Base-by-base conservation (phyloP, 2,329 filamentous ascomycete genomes). In the Paraphaeosphaeria minitans region DNA sequence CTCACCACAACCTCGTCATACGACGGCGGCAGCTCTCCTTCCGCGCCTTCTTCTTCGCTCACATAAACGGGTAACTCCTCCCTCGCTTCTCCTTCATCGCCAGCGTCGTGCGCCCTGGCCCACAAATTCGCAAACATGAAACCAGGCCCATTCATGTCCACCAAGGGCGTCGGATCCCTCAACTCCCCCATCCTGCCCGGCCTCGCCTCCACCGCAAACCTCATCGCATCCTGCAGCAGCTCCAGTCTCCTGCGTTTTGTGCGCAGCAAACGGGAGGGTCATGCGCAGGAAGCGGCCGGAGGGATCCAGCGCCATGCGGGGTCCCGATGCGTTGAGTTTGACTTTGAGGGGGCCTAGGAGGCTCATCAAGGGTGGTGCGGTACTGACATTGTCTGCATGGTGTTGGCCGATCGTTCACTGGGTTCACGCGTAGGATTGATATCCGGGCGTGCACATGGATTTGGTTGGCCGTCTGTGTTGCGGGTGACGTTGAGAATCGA, bases 1-100 rank as follows among this genome's bases (percentile, higher is more conserved):
- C 14, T 50, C n/a, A 50, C 49, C 5, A 52, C 37, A 10, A 53
- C 24, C 50, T 53, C 37, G 31, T 53, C 37, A 43, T 53, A 53
- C 22, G 37, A 13, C 16, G 50, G 50, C 22, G 50, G 50, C 50
- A 47, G 9, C 4, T 31, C 37, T 16, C 24, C 50, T 27, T 27
- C 21, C 4, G 3, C 7, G 33, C 19, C 19, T 33, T 37, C 37
- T 37, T 31, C 50, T n/a, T 43, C 37, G 10, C 39, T 31, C 37
- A 31, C 50, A 53, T 53, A 53, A 16, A 12, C 9, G 24, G 50
- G 50, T n/a, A 53, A 21, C 16, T 33, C 37, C 37, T 53, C 48
- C 33, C 16, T 22, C 21, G 16, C 24, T 5, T 43, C 37, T 10
- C 7, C 35, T 16, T 24, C 37, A 19, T 35, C 14, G 2, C 14